Evolutionary conservation across 352 stramenopile species (phyloP).

Genomic region (Phytopythium chamaehyphon): DNA sequence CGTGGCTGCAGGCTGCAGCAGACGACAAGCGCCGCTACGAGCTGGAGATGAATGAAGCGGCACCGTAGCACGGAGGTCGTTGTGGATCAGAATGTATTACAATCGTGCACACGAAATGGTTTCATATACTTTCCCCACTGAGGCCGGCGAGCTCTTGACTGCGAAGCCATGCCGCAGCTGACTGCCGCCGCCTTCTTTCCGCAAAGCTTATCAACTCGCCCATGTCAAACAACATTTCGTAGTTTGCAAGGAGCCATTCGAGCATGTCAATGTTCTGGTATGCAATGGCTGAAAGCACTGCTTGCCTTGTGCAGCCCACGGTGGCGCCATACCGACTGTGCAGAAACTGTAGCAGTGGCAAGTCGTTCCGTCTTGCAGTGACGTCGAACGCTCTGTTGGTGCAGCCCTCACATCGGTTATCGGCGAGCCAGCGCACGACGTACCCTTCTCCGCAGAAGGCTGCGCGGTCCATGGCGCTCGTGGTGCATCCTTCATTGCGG

Average conservation of each 20-base stretch:
- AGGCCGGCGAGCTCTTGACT: not conserved
- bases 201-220: constrained; percentile 1
- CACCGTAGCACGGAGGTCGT: constrained; percentile 10
- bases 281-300: constrained; percentile 13
- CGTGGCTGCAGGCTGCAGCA: constrained; percentile 57
- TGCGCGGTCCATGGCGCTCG: constrained; percentile 15
- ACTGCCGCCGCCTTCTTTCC: not conserved
- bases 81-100: too few relatives aligned
- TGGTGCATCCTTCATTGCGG: constrained; percentile 13
- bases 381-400: constrained; percentile 11
- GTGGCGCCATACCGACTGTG: constrained; percentile 16
- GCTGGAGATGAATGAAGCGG: constrained; percentile 65
- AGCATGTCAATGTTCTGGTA: constrained; percentile 14
- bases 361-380: constrained; percentile 13
- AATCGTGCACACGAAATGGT: too few relatives aligned
- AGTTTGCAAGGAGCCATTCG: constrained; percentile 13
- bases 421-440: constrained; percentile 14
- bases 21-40: constrained; percentile 66
- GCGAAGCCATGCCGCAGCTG: constrained; percentile 2
- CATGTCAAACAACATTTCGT: constrained; percentile 12
- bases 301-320: constrained; percentile 15
- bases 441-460: constrained; percentile 3
- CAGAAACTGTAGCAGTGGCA: constrained; percentile 25
- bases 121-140: too few relatives aligned
- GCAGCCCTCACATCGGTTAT: constrained; percentile 11